These are phyloP conservation scores for Plasmodium gaboni DNA, from an alignment of 169 alveolate genomes.

Conservation along the genomic window DNA sequence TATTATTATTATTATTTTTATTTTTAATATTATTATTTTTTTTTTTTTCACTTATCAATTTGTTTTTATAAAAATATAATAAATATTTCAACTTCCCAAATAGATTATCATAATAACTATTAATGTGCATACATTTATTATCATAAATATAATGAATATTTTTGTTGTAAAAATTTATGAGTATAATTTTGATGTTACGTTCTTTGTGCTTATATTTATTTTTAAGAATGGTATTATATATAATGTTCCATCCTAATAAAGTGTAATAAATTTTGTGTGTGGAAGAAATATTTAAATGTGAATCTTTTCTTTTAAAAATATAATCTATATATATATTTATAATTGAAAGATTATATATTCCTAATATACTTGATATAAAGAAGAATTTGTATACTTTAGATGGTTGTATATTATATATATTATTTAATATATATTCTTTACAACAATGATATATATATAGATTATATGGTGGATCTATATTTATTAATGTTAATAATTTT, in stretches of 20 bases:
- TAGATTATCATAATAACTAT: neutral
- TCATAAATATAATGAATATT: constrained; percentile 10
- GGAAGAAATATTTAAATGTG: constrained; percentile 5
- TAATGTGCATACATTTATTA: neutral
- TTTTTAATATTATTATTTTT: neutral
- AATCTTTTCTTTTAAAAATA: constrained; percentile 18
- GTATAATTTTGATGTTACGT: constrained; percentile 12
- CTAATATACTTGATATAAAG: constrained; percentile 53
- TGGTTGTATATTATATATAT: no score
- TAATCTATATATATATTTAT: constrained; percentile 12
- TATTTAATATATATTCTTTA: constrained; percentile 34
- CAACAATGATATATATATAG: constrained; percentile 33
- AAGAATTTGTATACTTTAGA: constrained; percentile 30
- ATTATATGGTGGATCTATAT: constrained; percentile 2
- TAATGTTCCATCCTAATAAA: constrained; percentile 59
- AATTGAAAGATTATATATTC: constrained; percentile 33
- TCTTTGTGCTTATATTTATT: neutral
- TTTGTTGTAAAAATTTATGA: constrained; percentile 25
- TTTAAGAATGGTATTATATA: constrained; percentile 17
- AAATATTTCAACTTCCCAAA: constrained; percentile 6
- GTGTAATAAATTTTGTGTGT: constrained; percentile 59
- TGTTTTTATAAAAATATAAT: constrained; percentile 20
- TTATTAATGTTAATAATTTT: constrained; percentile 54
- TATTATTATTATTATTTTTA: neutral
- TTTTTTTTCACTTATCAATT: constrained; percentile 16